Evolutionary conservation across 257 asterid species (phyloP), one percentile per base, ranked within the genome.

Genomic region (Solanum infundibuliforme): DNA sequence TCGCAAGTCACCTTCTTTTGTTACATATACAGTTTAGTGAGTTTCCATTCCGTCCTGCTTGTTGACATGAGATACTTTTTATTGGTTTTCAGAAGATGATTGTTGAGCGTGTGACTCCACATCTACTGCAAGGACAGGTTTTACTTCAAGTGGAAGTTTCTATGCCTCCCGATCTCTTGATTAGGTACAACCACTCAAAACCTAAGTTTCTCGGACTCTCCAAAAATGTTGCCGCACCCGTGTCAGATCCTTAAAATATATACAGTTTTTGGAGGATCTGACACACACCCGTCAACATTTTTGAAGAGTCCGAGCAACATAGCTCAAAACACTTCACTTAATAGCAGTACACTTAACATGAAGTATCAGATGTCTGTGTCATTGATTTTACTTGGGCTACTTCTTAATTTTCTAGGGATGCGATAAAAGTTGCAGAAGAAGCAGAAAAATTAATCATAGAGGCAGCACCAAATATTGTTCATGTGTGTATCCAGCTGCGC

Each of bases 141-240:
- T 90, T 93, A 85, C 98, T 97, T 68, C 96, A 94, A 91, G 92
- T 97, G 65, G 98, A 97, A 90, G 97, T 95, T 87, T 91, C 98
- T 48, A 96, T 97, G 99, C 95, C 98, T 16, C 91, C 91, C 2
- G 92, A 94, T 89, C 91, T 90, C 23, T 88, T 91, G 58, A 91
- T 95, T 84, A 92, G 99, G 99, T 97, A 90, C 71, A 76, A 27
- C 34, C 43, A 25, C 25, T 31, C 43, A 48, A 46, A 46, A 3
- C 21, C 65, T 55, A 55, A 55, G n/a, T 55, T 18, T n/a, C n/a
- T 55, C 11, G 11, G 65, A 55, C 65, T 55, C 11, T 55, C n/a
- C 2, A 7, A 55, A 55, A 18, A 55, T 55, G 11, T 55, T 55
- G 4, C 10, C 10, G 5, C 10, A 55, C 25, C 65, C 11, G n/a